Evolutionary conservation across 108 stramenopile genomes (phyloP).

Genomic region (Parietichytrium sp.): DNA sequence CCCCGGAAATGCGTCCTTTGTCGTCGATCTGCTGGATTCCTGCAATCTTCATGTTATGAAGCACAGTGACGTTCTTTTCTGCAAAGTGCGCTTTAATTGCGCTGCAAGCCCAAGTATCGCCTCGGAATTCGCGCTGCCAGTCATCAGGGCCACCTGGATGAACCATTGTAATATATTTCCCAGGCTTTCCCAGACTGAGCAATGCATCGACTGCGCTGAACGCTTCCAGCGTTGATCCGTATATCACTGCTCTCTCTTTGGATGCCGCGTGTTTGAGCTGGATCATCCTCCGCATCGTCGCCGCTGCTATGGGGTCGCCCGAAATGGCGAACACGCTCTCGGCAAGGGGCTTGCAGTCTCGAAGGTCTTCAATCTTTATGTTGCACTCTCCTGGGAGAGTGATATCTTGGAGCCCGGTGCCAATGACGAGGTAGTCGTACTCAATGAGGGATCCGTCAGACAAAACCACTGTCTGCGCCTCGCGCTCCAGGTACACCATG

Average conservation of each 20-base stretch:
- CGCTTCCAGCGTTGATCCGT: constrained; percentile 18
- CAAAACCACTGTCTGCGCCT: constrained; percentile 48
- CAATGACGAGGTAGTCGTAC: constrained; percentile 60
- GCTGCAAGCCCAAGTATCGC: background rate
- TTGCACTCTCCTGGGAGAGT: background rate
- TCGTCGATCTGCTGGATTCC: background rate
- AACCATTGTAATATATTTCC: background rate
- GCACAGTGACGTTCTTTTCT: background rate
- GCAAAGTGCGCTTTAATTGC: background rate
- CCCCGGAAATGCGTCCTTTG: background rate
- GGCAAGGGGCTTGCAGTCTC: background rate
- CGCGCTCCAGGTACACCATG: constrained; percentile 51
- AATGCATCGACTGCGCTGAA: background rate
- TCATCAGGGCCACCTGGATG: background rate
- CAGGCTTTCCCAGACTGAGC: background rate
- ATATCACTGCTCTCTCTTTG: background rate
- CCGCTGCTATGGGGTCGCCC: background rate
- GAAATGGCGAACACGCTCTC: background rate
- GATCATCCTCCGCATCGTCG: background rate
- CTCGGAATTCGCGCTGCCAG: background rate
- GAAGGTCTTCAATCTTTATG: background rate
- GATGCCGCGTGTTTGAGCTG: background rate
- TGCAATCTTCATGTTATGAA: background rate
- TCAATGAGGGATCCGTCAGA: constrained; percentile 52
- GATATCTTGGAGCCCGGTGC: constrained; percentile 51